Base-by-base conservation (phyloP, 2,329 filamentous ascomycete genomes). In the Cercospora brassicicola region DNA sequence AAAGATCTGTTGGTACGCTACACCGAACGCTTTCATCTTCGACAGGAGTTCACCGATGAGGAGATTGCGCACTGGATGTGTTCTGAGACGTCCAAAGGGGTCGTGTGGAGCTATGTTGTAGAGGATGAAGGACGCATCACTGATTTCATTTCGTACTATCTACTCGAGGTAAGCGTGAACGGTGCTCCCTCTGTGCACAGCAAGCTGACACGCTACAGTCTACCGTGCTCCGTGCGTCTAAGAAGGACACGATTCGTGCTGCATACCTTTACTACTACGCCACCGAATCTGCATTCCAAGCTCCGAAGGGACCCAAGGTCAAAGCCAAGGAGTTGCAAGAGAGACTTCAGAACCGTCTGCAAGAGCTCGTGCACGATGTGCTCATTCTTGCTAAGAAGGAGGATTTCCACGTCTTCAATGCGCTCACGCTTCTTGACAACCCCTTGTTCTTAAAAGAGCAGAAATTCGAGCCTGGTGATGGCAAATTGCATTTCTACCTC, bases 251-350 rank as follows among this genome's bases (percentile, higher is more conserved):
- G 66, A 89, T 99, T 76, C 91, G 90, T 72, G 95, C 94, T 3
- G 95, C 95, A 31, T 99, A 99, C 81, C 87, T 98, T 65, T 99
- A 94, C 84, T 99, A 99, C 85, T 99, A 99, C 78, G 95, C 92
- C 66, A 91, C 91, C 6, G 93, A 97, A 76, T 84, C 87, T 4
- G 94, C 90, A 10, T 91, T 97, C 71, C 57, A 70, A n/a, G 28
- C 62, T 26, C 64, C 69, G 20, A 67, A 67, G 31, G 67, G 68
- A 31, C 66, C 72, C 15, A 70, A 73, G 30, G 77, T 81, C 2
- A 80, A 83, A 53, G 84, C 87, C 4, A 76, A 83, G 8, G 82
- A 88, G 74, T 76, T 83, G 55, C 82, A 85, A 69, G 81, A 81
- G 15, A 87, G 88, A 31, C 85, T 96, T 73, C 94, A 94, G 82